Base-by-base conservation (phyloP, 139 green algal genomes). In the Coccomyxa sp. region DNA sequence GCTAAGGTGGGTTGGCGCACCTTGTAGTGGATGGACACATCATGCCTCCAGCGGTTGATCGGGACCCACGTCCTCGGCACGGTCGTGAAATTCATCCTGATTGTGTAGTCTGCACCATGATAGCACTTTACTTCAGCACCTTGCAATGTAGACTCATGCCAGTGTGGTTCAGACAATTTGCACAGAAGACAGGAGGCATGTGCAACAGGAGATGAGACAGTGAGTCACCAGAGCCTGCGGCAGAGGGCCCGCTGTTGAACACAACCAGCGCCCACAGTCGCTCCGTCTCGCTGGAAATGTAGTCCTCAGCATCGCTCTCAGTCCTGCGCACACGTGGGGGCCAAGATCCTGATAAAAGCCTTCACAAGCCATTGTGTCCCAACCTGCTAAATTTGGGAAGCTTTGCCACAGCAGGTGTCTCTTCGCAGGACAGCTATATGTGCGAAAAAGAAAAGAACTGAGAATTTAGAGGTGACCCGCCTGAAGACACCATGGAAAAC, bases 221-320 rank as follows among this genome's bases (percentile, higher is more conserved):
- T 51, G 38, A 51, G 3, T 3, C 38, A 51, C 38, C 38, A 51
- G 38, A 51, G 38, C 38, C 38, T 51, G 38, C 38, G 7, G 38
- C 38, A 51, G 38, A 51, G n/a, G 17, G 57, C 4, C 79, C 82
- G 1, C 31, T 81, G 27, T 78, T 32, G 58, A 90, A 90, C 27
- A 85, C 83, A 81, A 90, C 82, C 45, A 90, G 85, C 0, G 87
- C 87, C 79, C 81, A 85, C n/a, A 85, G 81, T 13, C 80, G 57
- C 71, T 77, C 71, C 27, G 71, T n/a, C 21, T 30, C 21, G 23
- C 71, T 32, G 21, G 23, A 15, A 45, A 77, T 71, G 63, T 28
- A 71, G 9, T 71, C 63, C 63, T 71, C 63, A 28, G 63, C 63
- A 28, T 71, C 63, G 9, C 63, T 71, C 21, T 71, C 63, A 71